Evolutionary conservation across 768 basidiomycete genomes (phyloP).

Genomic region (Boletales sp.): DNA sequence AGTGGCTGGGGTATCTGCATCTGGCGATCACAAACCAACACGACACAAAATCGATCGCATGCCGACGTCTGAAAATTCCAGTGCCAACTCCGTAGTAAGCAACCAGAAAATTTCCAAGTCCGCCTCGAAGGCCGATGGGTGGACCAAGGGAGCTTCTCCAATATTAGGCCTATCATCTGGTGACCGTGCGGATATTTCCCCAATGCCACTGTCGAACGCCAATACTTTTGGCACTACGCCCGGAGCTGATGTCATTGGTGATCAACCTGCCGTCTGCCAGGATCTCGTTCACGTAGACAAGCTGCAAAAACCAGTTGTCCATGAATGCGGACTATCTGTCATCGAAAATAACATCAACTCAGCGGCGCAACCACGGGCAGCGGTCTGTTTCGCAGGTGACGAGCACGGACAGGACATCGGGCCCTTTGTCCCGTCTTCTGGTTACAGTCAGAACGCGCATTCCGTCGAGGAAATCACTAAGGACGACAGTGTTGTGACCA

Average conservation of each 20-base stretch:
- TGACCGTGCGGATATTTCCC: slow-evolving; percentile 13
- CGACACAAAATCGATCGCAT: slow-evolving; percentile 1
- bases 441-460: background rate
- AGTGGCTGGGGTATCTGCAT: background rate
- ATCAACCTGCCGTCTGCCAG: background rate
- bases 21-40: background rate
- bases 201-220: background rate
- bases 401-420: background rate
- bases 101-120: background rate
- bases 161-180: slow-evolving; percentile 11
- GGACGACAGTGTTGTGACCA: slow-evolving; percentile 5
- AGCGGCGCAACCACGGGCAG: background rate
- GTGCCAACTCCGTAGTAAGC: background rate
- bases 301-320: background rate
- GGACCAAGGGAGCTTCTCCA: slow-evolving; percentile 3
- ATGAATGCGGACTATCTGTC: background rate
- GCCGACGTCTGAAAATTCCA: slow-evolving; percentile 11
- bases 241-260: background rate
- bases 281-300: background rate
- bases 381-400: background rate
- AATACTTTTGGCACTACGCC: background rate
- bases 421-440: background rate
- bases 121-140: background rate
- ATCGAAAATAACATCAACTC: background rate
- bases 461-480: background rate